Conservation (phyloP, 2,329 filamentous ascomycete genomes). For the Juglanconis juglandina region DNA sequence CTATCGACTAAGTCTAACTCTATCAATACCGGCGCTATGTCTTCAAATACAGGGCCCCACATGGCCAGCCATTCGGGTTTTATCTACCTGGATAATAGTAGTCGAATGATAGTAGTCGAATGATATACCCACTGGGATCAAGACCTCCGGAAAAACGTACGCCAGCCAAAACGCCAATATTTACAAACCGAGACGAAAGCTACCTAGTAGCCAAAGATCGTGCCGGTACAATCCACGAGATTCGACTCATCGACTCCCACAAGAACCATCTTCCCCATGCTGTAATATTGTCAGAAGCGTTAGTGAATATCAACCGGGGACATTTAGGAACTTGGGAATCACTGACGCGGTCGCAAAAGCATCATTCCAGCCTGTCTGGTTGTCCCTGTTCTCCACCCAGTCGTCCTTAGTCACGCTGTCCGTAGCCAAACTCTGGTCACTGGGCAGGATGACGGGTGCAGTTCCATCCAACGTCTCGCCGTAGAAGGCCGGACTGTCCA, state of each 20-base stretch:
- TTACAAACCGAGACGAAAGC: neutral
- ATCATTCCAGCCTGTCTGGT: conserved; percentile 21
- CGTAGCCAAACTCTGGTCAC: conserved; percentile 24
- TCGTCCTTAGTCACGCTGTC: conserved; percentile 21
- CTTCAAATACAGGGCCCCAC: too few relatives aligned
- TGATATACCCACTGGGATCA: too few relatives aligned
- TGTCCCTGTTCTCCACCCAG: conserved; percentile 24
- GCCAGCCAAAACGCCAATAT: too few relatives aligned
- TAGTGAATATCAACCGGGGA: too few relatives aligned
- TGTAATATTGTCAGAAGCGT: too few relatives aligned
- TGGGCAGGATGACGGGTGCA: conserved; percentile 22
- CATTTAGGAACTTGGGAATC: too few relatives aligned
- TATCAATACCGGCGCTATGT: too few relatives aligned
- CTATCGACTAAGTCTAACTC: too few relatives aligned
- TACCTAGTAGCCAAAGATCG: neutral
- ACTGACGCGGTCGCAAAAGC: conserved; percentile 25
- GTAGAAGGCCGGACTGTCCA: conserved; percentile 25
- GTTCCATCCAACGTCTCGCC: conserved; percentile 24
- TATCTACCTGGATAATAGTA: too few relatives aligned
- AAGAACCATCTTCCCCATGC: conserved; percentile 25
- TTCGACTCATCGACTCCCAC: conserved; percentile 24
- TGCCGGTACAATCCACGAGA: conserved; percentile 25
- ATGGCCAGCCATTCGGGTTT: too few relatives aligned
- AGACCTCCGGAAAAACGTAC: too few relatives aligned
- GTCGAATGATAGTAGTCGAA: too few relatives aligned